Evolutionary conservation across 2,329 filamentous ascomycete species (phyloP), one percentile per base, ranked within the genome.

Genomic region (Coleophoma crateriformis): DNA sequence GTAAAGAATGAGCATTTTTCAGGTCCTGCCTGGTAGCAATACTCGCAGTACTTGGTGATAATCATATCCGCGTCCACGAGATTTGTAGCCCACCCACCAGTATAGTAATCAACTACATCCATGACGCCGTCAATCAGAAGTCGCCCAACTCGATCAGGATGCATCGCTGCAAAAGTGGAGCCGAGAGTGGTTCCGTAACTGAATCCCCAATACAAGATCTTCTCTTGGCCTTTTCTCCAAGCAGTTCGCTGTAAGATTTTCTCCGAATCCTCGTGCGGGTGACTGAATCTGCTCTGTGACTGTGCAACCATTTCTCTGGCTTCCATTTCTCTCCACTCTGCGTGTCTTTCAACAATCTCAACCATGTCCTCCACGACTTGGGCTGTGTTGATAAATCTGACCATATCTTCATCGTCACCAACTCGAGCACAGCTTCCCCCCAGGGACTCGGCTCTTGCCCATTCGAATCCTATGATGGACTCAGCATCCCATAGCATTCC

Each of bases 361-460:
- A 78, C 59, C 71, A 78, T 76, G 52, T 78, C 74, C 37, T 69
- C 62, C 2, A 71, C 74, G 2, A 73, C 71, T 20, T 67, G 70
- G 2, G 72, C 70, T 0, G 75, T 77, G 14, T 68, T 70, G 42
- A 73, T 62, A 56, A 71, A 73, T 35, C 47, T 48, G 1, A 59
- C 49, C 17, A 62, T 60, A 39, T 59, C 60, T 10, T 53, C 51
- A 15, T 58, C 57, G 32, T 56, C 54, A 6, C 49, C 51, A 6
- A 49, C 48, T 2, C 52, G 50, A 0, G 57, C 51, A 49, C 61
- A 63, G 33, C 55, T 60, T 15, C 46, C 47, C 3, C 56, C 59
- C n/a, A 62, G 40, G 12, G 60, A 58, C 4, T 46, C 33, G 0
- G 52, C 48, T 33, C 55, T 51, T 3, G 60, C 58, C 61, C 58